A percentile compares a stretch with the other conserved stretches of the same genome.
phyloP scores from a whole-genome alignment of 1,284 basidiomycete genomes.

The Sporisorium scitamineum region DNA sequence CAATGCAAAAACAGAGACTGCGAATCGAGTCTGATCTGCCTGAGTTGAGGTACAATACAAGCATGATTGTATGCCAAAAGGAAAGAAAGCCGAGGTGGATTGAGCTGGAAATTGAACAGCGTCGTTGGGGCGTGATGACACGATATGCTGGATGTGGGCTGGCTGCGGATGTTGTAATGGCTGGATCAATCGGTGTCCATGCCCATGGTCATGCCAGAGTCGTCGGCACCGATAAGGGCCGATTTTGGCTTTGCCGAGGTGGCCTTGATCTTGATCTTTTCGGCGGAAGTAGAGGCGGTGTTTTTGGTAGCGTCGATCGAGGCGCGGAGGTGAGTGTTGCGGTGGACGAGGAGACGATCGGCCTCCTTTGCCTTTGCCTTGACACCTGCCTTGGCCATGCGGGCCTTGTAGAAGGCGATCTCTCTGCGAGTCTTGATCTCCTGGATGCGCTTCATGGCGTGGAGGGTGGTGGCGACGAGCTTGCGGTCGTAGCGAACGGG shows the following conservation, averaged over 20 bases:
- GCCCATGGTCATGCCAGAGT: slow-evolving; percentile 55
- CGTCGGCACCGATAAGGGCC: slow-evolving; percentile 53
- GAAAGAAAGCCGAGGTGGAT: neutral
- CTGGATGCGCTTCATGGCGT: slow-evolving; percentile 94
- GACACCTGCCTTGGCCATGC: slow-evolving; percentile 65
- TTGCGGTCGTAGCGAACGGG: slow-evolving; percentile 98
- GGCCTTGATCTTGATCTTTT: slow-evolving; percentile 58
- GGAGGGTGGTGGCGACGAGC: slow-evolving; percentile 90
- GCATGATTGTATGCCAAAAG: slow-evolving; percentile 20
- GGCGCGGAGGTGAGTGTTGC: slow-evolving; percentile 61
- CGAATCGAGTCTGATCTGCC: slow-evolving; percentile 5
- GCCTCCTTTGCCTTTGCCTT: slow-evolving; percentile 59
- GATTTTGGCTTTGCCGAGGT: slow-evolving; percentile 49
- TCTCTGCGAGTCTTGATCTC: slow-evolving; percentile 93
- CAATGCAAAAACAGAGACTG: slow-evolving; percentile 27
- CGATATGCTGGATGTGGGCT: neutral
- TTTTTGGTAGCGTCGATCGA: slow-evolving; percentile 49
- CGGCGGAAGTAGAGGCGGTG: slow-evolving; percentile 34
- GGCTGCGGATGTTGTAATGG: neutral
- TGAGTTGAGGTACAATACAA: slow-evolving; percentile 43
- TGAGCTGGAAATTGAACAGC: neutral
- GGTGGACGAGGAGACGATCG: slow-evolving; percentile 63
- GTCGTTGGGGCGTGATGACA: neutral
- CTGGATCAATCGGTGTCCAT: slow-evolving; percentile 53
- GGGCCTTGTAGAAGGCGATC: slow-evolving; percentile 81